Base-by-base conservation (phyloP, 192 early-diverging fungal species). In the Podila epicladia region DNA sequence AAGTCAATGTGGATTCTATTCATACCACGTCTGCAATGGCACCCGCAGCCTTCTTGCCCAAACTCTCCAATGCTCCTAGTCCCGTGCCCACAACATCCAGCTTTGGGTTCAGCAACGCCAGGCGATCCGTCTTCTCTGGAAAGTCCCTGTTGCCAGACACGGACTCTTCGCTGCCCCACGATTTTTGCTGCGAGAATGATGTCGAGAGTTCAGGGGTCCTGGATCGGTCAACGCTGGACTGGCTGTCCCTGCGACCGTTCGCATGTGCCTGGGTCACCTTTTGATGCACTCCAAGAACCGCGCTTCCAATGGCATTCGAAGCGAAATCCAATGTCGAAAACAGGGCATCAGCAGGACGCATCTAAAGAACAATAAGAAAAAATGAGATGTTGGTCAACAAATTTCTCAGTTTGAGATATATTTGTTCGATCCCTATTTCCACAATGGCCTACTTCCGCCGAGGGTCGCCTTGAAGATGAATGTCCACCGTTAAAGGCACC, bases 251-350 rank as follows among this genome's bases (percentile, higher is more conserved):
- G 73, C 53, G 53, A 24, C 53, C 53, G 24, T 26, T 55, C 24
- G 53, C 53, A 41, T 65, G 58, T 6, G 35, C 69, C 29, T 71
- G 70, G 3, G 75, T 79, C 6, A 79, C 75, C 37, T 79, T 79
- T 3, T 69, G 70, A 58, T 78, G 75, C 31, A 78, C 75, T 2
- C 75, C 75, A 50, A 82, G 62, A 9, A 82, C 66, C 8, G 78
- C 78, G 49, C 72, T 82, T 19, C 78, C 78, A n/a, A 82, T 51
- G n/a, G 72, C 78, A 35, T 82, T 82, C 5, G 78, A 82, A 2
- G 78, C 78, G 29, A 82, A 82, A 28, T 82, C 78, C 32, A 82
- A 50, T 13, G 78, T 82, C 22, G 71, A 74, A 63, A 74, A 73
- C 19, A 82, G 24, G 6, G 78, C 64, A 9, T 79, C 69, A 4